phyloP scores from a whole-genome alignment of 1,284 basidiomycete genomes.

The Microbotryum scabiosae region DNA sequence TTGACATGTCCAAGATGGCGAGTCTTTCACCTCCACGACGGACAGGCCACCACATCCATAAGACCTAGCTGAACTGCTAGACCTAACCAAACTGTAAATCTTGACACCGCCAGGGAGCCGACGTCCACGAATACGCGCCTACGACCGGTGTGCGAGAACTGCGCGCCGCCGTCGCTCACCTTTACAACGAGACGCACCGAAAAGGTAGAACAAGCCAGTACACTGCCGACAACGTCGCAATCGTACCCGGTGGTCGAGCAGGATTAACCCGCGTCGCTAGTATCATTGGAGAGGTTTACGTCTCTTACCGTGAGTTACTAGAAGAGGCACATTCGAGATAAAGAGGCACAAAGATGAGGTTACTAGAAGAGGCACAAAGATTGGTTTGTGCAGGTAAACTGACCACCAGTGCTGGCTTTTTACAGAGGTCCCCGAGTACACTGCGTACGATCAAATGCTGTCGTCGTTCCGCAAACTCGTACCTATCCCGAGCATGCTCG shows the following conservation, averaged over 20 bases:
- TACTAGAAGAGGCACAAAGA: no score
- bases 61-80: conserved; percentile 28
- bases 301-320: conserved; percentile 42
- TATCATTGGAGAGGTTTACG: conserved; percentile 54
- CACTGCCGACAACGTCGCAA: conserved; percentile 66
- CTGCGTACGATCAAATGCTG: conserved; percentile 57
- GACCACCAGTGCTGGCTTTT: no score
- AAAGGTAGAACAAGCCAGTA: conserved; percentile 58
- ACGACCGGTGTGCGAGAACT: conserved; percentile 72
- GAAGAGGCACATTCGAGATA: no score
- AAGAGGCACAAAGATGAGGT: no score
- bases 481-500: conserved; percentile 65
- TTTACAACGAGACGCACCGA: conserved; percentile 83
- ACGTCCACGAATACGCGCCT: conserved; percentile 70
- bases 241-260: conserved; percentile 54
- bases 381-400: no score
- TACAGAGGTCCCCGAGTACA: conserved; percentile 68
- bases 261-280: conserved; percentile 84
- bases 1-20: conserved; percentile 51
- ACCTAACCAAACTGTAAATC: conserved; percentile 23
- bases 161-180: conserved; percentile 66
- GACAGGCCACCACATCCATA: conserved; percentile 10
- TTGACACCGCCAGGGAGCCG: conserved; percentile 24
- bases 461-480: conserved; percentile 80
- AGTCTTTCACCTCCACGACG: conserved; percentile 51